phyloP scores from a whole-genome alignment of 495 filamentous ascomycete species.

The Poronia punctata region DNA sequence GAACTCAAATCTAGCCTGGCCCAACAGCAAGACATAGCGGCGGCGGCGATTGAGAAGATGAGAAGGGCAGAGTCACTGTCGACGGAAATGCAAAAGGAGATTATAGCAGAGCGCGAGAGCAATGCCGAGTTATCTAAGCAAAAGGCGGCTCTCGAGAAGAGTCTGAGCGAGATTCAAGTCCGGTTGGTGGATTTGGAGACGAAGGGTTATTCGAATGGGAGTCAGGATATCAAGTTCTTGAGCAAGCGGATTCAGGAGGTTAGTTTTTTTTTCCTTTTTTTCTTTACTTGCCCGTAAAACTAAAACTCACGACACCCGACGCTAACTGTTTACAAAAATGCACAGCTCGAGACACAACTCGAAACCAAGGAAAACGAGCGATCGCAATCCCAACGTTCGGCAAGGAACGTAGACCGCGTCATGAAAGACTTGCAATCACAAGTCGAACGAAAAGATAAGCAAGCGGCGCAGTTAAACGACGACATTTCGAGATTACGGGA shows the following conservation, averaged over 20 bases:
- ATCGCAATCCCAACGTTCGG: constrained; percentile 71
- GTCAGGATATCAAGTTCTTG: constrained; percentile 91
- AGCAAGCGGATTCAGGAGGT: constrained; percentile 95
- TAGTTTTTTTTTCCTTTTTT: no score
- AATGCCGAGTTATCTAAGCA: constrained; percentile 84
- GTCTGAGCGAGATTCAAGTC: constrained; percentile 84
- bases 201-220: constrained; percentile 88
- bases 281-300: no score
- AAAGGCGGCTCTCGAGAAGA: constrained; percentile 84
- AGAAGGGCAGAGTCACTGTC: constrained; percentile 85
- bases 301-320: constrained; percentile 17
- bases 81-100: constrained; percentile 88
- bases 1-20: constrained; percentile 85
- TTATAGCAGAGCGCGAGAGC: constrained; percentile 79
- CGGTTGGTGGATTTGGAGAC: constrained; percentile 90
- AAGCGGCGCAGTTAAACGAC: constrained; percentile 67
- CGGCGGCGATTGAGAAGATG: constrained; percentile 96
- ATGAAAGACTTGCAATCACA: constrained; percentile 91
- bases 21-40: constrained; percentile 88
- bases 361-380: constrained; percentile 75
- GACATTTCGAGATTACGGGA: constrained; percentile 79
- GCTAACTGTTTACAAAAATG: constrained; percentile 17
- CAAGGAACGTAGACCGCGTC: constrained; percentile 89
- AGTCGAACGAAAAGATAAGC: constrained; percentile 87
- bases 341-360: constrained; percentile 85